These are phyloP conservation scores for Hypoxylon intermedium DNA, from an alignment of 495 filamentous ascomycete species.

Conservation along the genomic window DNA sequence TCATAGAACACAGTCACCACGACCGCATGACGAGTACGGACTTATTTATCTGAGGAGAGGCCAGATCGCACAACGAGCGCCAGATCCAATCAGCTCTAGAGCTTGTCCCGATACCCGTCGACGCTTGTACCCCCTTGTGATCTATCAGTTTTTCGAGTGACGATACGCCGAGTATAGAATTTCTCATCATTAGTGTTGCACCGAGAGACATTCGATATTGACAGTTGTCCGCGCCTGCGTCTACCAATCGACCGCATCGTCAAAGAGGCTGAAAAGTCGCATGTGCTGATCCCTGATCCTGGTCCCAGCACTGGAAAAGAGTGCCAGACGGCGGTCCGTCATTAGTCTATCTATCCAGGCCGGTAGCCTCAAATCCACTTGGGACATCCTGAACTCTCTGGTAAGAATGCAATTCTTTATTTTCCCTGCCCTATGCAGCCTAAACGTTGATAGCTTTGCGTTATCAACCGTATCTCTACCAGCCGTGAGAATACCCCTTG, in stretches of 20 bases:
- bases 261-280: conserved; percentile 33
- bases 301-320: conserved; percentile 15
- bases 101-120: conserved; percentile 33
- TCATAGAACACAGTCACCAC: conserved; percentile 19
- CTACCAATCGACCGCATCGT: conserved; percentile 22
- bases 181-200: conserved; percentile 3
- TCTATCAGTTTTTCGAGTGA: conserved; percentile 27
- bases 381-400: conserved; percentile 1
- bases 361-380: conserved; percentile 4
- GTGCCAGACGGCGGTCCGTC: conserved; percentile 27
- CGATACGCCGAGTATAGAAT: conserved; percentile 24
- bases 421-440: not conserved
- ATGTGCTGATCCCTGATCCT: conserved; percentile 36
- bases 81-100: conserved; percentile 34
- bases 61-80: conserved; percentile 34
- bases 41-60: conserved; percentile 34
- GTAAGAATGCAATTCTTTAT: conserved; percentile 21
- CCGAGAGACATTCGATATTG: conserved; percentile 10
- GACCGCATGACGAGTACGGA: conserved; percentile 30
- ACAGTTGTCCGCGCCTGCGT: conserved; percentile 9
- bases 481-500: conserved; percentile 17
- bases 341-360: conserved; percentile 9
- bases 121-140: conserved; percentile 20
- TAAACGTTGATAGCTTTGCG: not conserved
- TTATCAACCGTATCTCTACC: not conserved